These are phyloP conservation scores for Leccinum insolens DNA, from an alignment of 1,284 basidiomycete species.

Conservation along the genomic window DNA sequence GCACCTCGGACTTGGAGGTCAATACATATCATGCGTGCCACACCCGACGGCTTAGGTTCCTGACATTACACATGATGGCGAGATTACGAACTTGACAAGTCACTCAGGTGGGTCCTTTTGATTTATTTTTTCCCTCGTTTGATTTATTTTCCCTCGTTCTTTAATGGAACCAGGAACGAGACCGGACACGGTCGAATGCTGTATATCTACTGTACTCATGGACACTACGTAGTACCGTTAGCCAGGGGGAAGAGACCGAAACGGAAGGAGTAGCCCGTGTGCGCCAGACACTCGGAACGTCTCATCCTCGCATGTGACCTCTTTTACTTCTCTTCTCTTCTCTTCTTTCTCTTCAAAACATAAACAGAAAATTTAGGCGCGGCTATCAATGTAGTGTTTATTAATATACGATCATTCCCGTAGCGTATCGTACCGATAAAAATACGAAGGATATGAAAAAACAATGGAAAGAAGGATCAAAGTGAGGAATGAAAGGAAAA, in stretches of 20 bases:
- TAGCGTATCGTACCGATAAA: constrained; percentile 18
- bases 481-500: background rate
- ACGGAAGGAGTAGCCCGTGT: background rate
- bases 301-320: background rate
- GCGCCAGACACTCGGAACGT: background rate
- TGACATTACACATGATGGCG: no score
- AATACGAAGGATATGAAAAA: constrained; percentile 6
- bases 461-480: background rate
- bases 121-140: no score
- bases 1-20: no score
- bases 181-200: no score
- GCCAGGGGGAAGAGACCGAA: background rate
- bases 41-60: no score
- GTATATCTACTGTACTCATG: no score
- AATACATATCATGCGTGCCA: no score
- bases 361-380: background rate
- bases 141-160: no score
- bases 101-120: no score
- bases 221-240: no score
- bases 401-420: constrained; percentile 21
- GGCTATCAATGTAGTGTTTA: constrained; percentile 15
- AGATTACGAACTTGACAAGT: no score
- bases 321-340: background rate
- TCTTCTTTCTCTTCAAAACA: background rate
- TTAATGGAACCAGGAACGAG: no score